Evolutionary conservation across 2,329 filamentous ascomycete genomes (phyloP).

Genomic region (Alternaria triticimaculans): DNA sequence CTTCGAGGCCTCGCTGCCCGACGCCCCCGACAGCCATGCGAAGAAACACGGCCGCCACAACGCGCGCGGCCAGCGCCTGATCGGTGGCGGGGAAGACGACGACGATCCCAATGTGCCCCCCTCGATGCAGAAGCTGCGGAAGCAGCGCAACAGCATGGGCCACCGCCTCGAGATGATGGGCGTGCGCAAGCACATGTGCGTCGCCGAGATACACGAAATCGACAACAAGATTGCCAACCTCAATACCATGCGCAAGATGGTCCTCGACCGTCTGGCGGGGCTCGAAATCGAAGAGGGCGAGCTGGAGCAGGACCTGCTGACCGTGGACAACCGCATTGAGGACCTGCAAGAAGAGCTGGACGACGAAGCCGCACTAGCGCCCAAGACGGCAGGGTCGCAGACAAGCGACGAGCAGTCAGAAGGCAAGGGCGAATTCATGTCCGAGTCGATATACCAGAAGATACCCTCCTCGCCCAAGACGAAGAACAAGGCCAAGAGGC

Average conservation of each 20-base stretch:
- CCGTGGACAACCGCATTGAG: constrained; percentile 68
- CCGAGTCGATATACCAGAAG: constrained; percentile 95
- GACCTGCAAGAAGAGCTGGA: constrained; percentile 66
- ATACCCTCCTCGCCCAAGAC: constrained; percentile 65
- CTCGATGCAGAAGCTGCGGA: constrained; percentile 75
- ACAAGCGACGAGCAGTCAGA: constrained; percentile 63
- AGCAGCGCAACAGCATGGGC: constrained; percentile 78
- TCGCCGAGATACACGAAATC: constrained; percentile 93
- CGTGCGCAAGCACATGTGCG: constrained; percentile 96
- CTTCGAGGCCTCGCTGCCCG: constrained; percentile 88
- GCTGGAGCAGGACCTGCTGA: constrained; percentile 80
- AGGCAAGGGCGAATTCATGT: constrained; percentile 77
- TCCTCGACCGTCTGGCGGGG: constrained; percentile 82
- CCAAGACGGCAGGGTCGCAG: constrained; percentile 47
- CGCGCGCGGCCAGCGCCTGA: constrained; percentile 76
- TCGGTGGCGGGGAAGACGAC: constrained; percentile 66
- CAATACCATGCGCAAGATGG: constrained; percentile 88
- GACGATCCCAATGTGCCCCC: constrained; percentile 64
- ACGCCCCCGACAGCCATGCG: constrained; percentile 63
- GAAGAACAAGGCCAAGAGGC: constrained; percentile 59
- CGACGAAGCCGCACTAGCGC: constrained; percentile 55
- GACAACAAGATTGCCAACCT: constrained; percentile 96
- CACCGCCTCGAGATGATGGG: constrained; percentile 90
- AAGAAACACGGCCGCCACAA: constrained; percentile 69
- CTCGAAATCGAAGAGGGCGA: constrained; percentile 91